Percentiles rank a stretch among this genome's conserved stretches.
Evolutionary conservation across 306 rosid species (phyloP).

Genomic region (Prunus kanzakura): DNA sequence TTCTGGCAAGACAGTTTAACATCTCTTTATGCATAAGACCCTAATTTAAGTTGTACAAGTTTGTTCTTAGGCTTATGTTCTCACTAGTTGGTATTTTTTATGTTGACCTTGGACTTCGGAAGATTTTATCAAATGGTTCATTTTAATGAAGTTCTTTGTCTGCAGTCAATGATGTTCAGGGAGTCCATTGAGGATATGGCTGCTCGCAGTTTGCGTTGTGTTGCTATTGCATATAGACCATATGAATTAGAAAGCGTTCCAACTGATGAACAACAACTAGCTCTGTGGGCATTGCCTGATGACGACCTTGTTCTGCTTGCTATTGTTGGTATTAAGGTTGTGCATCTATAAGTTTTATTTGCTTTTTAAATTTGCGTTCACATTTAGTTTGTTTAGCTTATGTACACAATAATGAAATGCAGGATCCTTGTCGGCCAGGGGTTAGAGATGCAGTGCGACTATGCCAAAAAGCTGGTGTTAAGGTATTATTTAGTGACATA

Average conservation of each 20-base stretch:
- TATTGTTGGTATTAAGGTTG: constrained; percentile 84
- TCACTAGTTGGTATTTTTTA: background rate
- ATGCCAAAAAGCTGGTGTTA: constrained; percentile 92
- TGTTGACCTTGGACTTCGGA: background rate
- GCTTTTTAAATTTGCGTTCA: background rate
- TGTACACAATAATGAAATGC: background rate
- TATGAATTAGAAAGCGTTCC: constrained; percentile 56
- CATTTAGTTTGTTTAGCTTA: background rate
- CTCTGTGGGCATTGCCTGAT: constrained; percentile 78
- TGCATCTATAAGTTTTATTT: background rate
- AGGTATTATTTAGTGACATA: constrained; percentile 48
- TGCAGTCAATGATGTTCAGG: constrained; percentile 52
- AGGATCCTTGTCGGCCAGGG: constrained; percentile 87
- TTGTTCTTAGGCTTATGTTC: background rate
- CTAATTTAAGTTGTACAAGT: background rate
- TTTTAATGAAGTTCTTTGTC: constrained; percentile 4
- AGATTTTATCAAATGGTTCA: background rate
- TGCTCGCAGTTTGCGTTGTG: constrained; percentile 63
- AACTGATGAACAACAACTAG: constrained; percentile 58
- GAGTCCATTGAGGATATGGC: constrained; percentile 82
- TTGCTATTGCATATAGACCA: constrained; percentile 74
- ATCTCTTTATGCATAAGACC: background rate
- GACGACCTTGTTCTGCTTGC: constrained; percentile 77
- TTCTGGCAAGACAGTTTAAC: background rate
- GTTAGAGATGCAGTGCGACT: constrained; percentile 68